These are phyloP conservation scores for Colletotrichum australisinense DNA, from an alignment of 2,329 filamentous ascomycete genomes.

Conservation along the genomic window DNA sequence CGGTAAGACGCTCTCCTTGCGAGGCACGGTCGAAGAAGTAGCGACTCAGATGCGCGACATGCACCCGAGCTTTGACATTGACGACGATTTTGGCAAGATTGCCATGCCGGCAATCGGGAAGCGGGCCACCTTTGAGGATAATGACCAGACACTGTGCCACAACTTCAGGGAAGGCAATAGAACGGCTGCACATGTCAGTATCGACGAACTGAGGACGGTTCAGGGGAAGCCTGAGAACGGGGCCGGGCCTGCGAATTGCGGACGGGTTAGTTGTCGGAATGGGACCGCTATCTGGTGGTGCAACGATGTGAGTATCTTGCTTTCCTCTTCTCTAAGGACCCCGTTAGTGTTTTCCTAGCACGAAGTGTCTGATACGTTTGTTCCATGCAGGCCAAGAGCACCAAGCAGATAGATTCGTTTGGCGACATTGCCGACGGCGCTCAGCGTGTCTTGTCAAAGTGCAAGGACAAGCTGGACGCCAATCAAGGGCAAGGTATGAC, in stretches of 20 bases:
- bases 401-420: constrained; percentile 19
- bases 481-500: constrained; percentile 18
- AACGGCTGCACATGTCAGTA: not conserved
- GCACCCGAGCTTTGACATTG: not conserved
- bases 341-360: not conserved
- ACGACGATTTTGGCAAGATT: not conserved
- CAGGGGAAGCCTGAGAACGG: constrained; percentile 19
- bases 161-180: constrained; percentile 20
- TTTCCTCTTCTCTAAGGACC: not conserved
- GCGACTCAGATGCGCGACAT: not conserved
- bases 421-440: constrained; percentile 26
- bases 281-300: constrained; percentile 22
- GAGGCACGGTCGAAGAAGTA: constrained; percentile 17
- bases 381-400: not conserved
- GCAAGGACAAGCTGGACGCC: constrained; percentile 22
- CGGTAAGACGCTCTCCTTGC: constrained; percentile 4
- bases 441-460: constrained; percentile 9
- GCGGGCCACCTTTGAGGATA: not conserved
- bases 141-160: constrained; percentile 5
- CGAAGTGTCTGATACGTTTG: not conserved
- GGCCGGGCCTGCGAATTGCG: constrained; percentile 17
- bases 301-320: constrained; percentile 12
- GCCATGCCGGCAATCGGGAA: not conserved
- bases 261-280: constrained; percentile 23
- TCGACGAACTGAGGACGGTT: constrained; percentile 10